phyloP scores from a whole-genome alignment of 371 early-diverging fungal species.

The Fennellomyces sp. region DNA sequence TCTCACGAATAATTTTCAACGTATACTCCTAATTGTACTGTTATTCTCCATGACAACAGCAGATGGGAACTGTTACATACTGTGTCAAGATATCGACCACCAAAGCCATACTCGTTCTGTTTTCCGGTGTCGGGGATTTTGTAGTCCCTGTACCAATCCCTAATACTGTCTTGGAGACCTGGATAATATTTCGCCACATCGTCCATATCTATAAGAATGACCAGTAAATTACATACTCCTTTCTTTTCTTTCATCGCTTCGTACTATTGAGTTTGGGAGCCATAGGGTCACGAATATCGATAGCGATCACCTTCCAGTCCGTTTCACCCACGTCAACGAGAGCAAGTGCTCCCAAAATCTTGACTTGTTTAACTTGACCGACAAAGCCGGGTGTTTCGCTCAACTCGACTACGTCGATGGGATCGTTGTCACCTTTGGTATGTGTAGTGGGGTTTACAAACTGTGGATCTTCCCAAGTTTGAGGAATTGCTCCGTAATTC shows the following conservation, averaged over 20 bases:
- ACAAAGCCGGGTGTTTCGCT: conserved; percentile 79
- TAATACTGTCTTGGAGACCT: background rate
- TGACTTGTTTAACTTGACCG: conserved; percentile 97
- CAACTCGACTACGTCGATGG: conserved; percentile 96
- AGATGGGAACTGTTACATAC: too few relatives aligned
- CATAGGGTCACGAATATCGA: conserved; percentile 91
- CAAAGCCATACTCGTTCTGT: conserved; percentile 3
- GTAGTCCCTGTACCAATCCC: conserved; percentile 5
- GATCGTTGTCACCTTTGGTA: conserved; percentile 94
- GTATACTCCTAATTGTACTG: background rate
- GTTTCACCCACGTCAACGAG: conserved; percentile 96
- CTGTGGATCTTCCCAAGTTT: conserved; percentile 99
- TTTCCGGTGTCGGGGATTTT: conserved; percentile 6
- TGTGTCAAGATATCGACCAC: background rate
- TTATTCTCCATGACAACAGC: too few relatives aligned
- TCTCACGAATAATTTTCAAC: background rate
- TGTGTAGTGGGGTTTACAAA: conserved; percentile 82
- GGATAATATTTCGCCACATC: conserved; percentile 7
- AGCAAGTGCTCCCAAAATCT: conserved; percentile 94
- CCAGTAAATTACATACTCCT: background rate
- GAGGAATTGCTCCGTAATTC: conserved; percentile 99
- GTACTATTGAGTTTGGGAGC: conserved; percentile 80
- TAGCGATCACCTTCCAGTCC: conserved; percentile 97
- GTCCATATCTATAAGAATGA: conserved; percentile 1
- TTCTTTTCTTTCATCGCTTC: background rate